Percentiles rank a stretch among this genome's conserved stretches.
phyloP scores from a whole-genome alignment of 2,329 filamentous ascomycete genomes.

The Zasmidium citrigriseum region DNA sequence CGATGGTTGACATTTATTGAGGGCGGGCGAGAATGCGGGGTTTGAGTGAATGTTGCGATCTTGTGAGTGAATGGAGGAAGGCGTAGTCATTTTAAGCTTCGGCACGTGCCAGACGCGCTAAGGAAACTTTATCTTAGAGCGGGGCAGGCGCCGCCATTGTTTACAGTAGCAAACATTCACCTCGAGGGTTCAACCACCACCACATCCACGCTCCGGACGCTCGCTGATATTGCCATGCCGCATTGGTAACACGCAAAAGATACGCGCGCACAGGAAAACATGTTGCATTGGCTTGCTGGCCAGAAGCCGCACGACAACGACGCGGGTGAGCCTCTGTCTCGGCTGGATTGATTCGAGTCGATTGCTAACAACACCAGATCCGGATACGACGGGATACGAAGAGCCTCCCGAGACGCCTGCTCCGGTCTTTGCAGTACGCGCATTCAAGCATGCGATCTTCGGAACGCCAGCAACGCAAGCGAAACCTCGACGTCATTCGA shows the following conservation, averaged over 20 bases:
- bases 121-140: not conserved
- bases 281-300: constrained; percentile 39
- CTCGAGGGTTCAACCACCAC: not conserved
- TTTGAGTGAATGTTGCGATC: not conserved
- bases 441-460: constrained; percentile 66
- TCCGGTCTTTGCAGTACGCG: constrained; percentile 66
- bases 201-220: not conserved
- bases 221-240: constrained; percentile 6
- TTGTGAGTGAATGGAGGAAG: not conserved
- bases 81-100: not conserved
- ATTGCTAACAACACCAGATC: constrained; percentile 22
- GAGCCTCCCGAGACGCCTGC: constrained; percentile 66
- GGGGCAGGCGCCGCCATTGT: not conserved
- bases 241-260: constrained; percentile 6
- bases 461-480: constrained; percentile 61
- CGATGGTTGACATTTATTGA: constrained; percentile 17
- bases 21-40: not conserved
- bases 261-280: constrained; percentile 11
- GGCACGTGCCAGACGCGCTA: not conserved
- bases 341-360: constrained; percentile 1
- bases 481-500: constrained; percentile 34
- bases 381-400: constrained; percentile 44
- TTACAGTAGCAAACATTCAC: not conserved
- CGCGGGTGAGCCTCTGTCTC: constrained; percentile 13
- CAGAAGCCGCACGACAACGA: constrained; percentile 28